A percentile compares a stretch with the other conserved stretches of the same genome.
These are phyloP conservation scores for Helichrysum umbraculigerum DNA, from an alignment of 129 eudicot species.

Conservation along the genomic window DNA sequence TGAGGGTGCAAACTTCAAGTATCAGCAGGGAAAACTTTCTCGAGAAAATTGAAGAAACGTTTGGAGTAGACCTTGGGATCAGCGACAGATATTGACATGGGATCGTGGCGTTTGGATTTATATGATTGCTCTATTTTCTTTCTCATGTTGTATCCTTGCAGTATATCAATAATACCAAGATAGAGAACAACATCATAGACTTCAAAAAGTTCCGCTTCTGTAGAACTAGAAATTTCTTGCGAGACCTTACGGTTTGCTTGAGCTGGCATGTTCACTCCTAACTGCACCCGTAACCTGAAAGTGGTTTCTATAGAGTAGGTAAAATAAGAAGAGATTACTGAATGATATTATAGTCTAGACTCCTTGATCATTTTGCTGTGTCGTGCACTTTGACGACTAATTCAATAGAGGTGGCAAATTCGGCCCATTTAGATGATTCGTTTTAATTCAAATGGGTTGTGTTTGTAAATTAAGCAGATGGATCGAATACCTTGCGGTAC, in stretches of 20 bases:
- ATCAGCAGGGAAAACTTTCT: conserved; percentile 51
- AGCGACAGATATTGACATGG: conserved; percentile 61
- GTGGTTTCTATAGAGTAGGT: background rate
- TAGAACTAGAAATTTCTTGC: conserved; percentile 41
- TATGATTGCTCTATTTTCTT: conserved; percentile 71
- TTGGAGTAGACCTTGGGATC: conserved; percentile 61
- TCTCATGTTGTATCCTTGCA: conserved; percentile 69
- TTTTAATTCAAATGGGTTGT: background rate
- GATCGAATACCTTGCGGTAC: conserved; percentile 68
- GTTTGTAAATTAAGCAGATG: background rate
- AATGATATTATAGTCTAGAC: too few species aligned
- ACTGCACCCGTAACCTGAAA: conserved; percentile 71
- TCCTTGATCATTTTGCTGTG: too few species aligned
- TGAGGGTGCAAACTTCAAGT: conserved; percentile 19
- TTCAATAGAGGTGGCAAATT: background rate
- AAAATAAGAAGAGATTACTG: background rate
- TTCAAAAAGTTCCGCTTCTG: conserved; percentile 71
- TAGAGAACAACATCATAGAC: conserved; percentile 79
- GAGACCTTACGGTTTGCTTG: conserved; percentile 63
- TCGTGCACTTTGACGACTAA: background rate
- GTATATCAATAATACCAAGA: conserved; percentile 73
- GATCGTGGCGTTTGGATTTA: conserved; percentile 59
- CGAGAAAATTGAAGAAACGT: conserved; percentile 62
- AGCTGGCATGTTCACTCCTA: conserved; percentile 95
- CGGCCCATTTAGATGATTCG: background rate